These are phyloP conservation scores for Stylonectria norvegica DNA, from an alignment of 2,329 filamentous ascomycete species.

Conservation along the genomic window DNA sequence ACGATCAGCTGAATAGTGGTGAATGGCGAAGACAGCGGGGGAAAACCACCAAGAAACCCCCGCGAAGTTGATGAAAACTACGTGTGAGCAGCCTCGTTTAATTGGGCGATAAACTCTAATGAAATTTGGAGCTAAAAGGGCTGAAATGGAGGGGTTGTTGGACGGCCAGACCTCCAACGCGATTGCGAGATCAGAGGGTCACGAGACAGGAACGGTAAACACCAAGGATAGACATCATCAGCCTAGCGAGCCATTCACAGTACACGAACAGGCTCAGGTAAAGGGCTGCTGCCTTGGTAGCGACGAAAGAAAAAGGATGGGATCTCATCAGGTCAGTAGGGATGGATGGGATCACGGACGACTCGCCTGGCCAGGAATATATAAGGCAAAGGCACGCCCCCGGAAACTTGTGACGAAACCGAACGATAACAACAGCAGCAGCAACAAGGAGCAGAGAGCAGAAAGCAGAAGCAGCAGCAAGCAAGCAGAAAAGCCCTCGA, in stretches of 20 bases:
- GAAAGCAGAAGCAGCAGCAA: no score
- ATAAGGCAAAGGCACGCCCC: constrained; percentile 25
- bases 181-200: not conserved
- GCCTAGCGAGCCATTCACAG: no score
- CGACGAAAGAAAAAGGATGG: no score
- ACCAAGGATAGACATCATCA: no score
- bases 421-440: constrained; percentile 8
- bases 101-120: constrained; percentile 8
- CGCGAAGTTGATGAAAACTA: constrained; percentile 11
- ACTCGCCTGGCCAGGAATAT: constrained; percentile 25
- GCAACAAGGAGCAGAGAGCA: no score
- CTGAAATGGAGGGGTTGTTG: constrained; percentile 15
- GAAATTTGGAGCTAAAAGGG: constrained; percentile 9
- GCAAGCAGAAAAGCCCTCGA: not conserved
- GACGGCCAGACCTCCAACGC: constrained; percentile 1
- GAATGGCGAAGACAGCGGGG: constrained; percentile 2
- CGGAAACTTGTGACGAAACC: constrained; percentile 13
- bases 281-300: no score
- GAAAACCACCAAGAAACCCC: constrained; percentile 22
- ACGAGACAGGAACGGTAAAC: not conserved
- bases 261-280: no score
- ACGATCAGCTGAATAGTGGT: constrained; percentile 7
- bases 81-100: constrained; percentile 20
- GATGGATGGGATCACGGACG: no score
- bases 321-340: not conserved